Percentiles rank a stretch among this genome's conserved stretches.
Evolutionary conservation across 768 basidiomycete genomes (phyloP).

Genomic region (Clavulina sp.): DNA sequence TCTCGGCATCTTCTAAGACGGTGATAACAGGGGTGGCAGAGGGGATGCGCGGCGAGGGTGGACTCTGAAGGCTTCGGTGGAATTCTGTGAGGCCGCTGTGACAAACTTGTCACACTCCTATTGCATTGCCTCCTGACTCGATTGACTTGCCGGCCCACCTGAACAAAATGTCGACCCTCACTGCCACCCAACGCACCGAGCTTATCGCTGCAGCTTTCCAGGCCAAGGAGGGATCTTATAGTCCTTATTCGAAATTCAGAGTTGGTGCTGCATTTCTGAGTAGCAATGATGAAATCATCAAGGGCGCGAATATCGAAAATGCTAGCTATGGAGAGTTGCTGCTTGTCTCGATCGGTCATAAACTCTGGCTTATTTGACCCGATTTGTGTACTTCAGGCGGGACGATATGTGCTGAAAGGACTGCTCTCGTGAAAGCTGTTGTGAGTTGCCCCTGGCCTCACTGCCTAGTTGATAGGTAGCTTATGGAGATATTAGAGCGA

Average conservation of each 20-base stretch:
- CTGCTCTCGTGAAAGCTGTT: slow-evolving; percentile 85
- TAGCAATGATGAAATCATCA: slow-evolving; percentile 50
- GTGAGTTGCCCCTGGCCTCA: slow-evolving; percentile 27
- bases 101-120: too few species aligned
- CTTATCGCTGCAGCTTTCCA: background rate
- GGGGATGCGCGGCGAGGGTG: too few species aligned
- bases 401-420: slow-evolving; percentile 87
- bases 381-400: slow-evolving; percentile 34
- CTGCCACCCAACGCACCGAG: background rate
- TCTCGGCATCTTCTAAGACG: too few species aligned
- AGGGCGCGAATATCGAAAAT: slow-evolving; percentile 87
- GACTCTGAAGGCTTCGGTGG: too few species aligned
- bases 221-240: slow-evolving; percentile 47
- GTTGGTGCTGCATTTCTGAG: slow-evolving; percentile 79
- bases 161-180: too few species aligned
- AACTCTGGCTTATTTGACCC: background rate
- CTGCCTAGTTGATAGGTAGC: slow-evolving; percentile 1
- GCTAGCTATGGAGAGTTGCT: slow-evolving; percentile 57
- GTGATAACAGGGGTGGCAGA: too few species aligned
- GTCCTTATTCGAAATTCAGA: slow-evolving; percentile 78
- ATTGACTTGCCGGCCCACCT: too few species aligned
- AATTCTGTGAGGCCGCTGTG: too few species aligned
- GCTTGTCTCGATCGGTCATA: background rate
- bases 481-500: slow-evolving; percentile 42
- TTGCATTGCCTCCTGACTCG: too few species aligned